Base-by-base conservation (phyloP, 768 basidiomycete genomes). In the Rossbeevera mucosa region DNA sequence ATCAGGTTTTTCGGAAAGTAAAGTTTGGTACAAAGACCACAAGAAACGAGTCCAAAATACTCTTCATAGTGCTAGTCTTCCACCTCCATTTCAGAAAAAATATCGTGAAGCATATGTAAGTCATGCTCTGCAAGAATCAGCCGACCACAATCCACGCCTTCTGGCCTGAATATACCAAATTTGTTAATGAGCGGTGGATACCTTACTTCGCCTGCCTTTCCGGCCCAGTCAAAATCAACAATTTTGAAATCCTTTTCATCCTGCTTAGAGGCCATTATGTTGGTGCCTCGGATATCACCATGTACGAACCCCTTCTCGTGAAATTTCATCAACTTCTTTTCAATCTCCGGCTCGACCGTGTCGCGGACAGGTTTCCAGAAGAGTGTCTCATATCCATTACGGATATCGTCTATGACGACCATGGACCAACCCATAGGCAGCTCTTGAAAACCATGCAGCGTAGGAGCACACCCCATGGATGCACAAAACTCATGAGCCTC, bases 371-470 rank as follows among this genome's bases (percentile, higher is more conserved):
- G n/a, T n/a, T 16, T 5, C 40, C 5, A 12, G 7, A 8, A 16
- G 13, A 9, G n/a, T 12, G 0, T 24, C 25, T 26, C n/a, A 6
- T n/a, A n/a, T n/a, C n/a, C n/a, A n/a, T n/a, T 26, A 18, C 21
- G 13, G 11, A 40, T 40, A 16, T 26, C 25, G 12, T 71, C 65
- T 66, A 73, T 72, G 33, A 69, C 61, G 0, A 71, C 68, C 66
- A 70, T 65, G 50, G n/a, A 64, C 64, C 62, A 65, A 22, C 66
- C 64, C 16, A 65, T 67, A 36, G 62, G 50, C 9, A 71, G 38
- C 13, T 9, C 14, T 30, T 69, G 59, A 44, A 66, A 61, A 16
- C 58, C 65, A 30, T 45, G 36, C 11, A 72, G 51, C 18, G 16
- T 49, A 5, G 69, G 71, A 12, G 69, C 70, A 56, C 44, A 55